phyloP scores from a whole-genome alignment of 805 yeast genomes.

The Kregervanrija fluxuum region DNA sequence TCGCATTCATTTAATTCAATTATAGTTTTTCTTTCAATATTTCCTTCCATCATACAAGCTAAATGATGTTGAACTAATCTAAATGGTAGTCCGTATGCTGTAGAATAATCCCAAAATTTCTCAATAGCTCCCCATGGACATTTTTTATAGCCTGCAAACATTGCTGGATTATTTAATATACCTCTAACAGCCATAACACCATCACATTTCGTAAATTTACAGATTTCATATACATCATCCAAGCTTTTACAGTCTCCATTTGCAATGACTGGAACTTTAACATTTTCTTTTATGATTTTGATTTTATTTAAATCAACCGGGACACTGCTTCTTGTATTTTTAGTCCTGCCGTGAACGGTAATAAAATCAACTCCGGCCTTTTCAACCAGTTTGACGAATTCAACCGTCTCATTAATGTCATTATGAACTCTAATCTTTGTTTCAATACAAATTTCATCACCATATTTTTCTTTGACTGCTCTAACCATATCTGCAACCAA shows the following conservation, averaged over 20 bases:
- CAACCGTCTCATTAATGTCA: conserved; percentile 64
- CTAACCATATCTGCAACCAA: conserved; percentile 76
- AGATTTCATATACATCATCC: conserved; percentile 58
- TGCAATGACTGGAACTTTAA: conserved; percentile 79
- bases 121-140: conserved; percentile 95
- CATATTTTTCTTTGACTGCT: conserved; percentile 72
- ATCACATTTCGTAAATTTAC: conserved; percentile 63
- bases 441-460: conserved; percentile 68
- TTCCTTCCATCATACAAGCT: conserved; percentile 72
- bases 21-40: conserved; percentile 37
- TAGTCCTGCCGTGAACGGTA: conserved; percentile 90
- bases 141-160: conserved; percentile 63
- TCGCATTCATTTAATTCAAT: conserved; percentile 59
- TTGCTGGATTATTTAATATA: conserved; percentile 73
- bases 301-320: conserved; percentile 86
- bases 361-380: conserved; percentile 88
- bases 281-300: conserved; percentile 48
- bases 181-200: conserved; percentile 98
- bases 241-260: conserved; percentile 88
- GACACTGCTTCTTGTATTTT: conserved; percentile 72
- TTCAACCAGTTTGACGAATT: conserved; percentile 68
- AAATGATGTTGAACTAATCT: conserved; percentile 82
- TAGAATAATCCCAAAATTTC: conserved; percentile 67
- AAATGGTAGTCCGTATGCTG: conserved; percentile 79
- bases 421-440: conserved; percentile 87